Base-by-base conservation (phyloP, 1,284 basidiomycete species). In the Takashimella tepidaria region DNA sequence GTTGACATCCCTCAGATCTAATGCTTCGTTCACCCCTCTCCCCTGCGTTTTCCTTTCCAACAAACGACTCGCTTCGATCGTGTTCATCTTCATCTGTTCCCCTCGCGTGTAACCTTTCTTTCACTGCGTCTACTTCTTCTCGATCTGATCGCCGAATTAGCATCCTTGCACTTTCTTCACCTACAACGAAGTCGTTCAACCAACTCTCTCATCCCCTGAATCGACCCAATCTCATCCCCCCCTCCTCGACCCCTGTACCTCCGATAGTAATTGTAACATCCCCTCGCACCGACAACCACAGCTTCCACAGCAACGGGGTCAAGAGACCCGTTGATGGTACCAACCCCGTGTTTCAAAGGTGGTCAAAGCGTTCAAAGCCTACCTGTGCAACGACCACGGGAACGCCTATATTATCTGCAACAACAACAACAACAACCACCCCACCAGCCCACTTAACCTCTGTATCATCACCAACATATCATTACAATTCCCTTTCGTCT, bases 11-110 rank as follows among this genome's bases (percentile, higher is more conserved):
- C 22, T 11, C 40, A 49, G 52, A 37, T 45, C 52, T 54, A 27
- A 54, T 54, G 52, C 52, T 54, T 37, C 46, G 52, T 37, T 41
- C 41, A 16, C 27, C 47, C 19, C 22, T 47, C 23, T 26, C 40
- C 4, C 21, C 47, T 19, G 11, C 43, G 23, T 54, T 47, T 6
- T 47, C n/a, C n/a, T n/a, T n/a, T n/a, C n/a, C n/a, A n/a, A n/a
- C 47, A 6, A 27, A 27, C 52, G 52, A 54, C n/a, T n/a, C n/a
- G 41, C 42, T 53, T 20, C 43, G 46, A 20, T 46, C 45, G 11
- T 31, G 44, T 8, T 49, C 52, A 4, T 31, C 45, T 8, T 48
- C 47, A 20, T 20, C 47, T 31, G 44, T 3, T 44, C 49, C 6
- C 49, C 51, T 8, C 46, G 25, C 42, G 8, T n/a, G 42, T 43